A percentile compares a stretch with the other conserved stretches of the same genome.
phyloP scores from a whole-genome alignment of 768 basidiomycete species.

The Auricularia sp. region DNA sequence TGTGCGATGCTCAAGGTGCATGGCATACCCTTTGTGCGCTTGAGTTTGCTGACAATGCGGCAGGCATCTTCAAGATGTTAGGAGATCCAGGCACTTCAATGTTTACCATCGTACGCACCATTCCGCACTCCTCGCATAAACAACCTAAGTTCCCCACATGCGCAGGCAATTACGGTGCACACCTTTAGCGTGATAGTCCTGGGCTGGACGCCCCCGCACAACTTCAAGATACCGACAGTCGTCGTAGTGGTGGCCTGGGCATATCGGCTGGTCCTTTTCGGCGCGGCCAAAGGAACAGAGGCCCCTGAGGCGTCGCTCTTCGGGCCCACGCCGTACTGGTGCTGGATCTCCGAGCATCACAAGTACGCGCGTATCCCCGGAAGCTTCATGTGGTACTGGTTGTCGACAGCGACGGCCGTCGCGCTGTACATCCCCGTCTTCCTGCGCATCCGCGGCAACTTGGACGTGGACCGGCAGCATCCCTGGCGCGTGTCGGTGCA shows the following conservation, averaged over 20 bases:
- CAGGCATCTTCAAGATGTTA: conserved; percentile 18
- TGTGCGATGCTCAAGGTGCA: conserved; percentile 29
- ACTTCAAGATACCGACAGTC: conserved; percentile 15
- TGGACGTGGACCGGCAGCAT: conserved; percentile 17
- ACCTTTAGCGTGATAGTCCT: conserved; percentile 28
- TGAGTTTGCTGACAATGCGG: not conserved
- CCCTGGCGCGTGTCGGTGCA: conserved; percentile 24
- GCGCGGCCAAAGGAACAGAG: conserved; percentile 19
- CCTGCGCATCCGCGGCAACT: conserved; percentile 27
- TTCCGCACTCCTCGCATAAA: not conserved
- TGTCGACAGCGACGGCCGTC: conserved; percentile 25
- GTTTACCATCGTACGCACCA: conserved; percentile 27
- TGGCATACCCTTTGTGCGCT: not conserved
- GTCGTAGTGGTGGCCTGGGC: conserved; percentile 23
- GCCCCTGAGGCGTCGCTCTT: not conserved
- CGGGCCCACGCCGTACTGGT: conserved; percentile 9
- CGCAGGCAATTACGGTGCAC: conserved; percentile 29
- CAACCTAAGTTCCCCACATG: not conserved
- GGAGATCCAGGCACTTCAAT: conserved; percentile 34
- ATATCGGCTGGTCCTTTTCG: conserved; percentile 24
- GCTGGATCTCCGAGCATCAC: conserved; percentile 29
- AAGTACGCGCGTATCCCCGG: conserved; percentile 24
- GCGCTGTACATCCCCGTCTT: conserved; percentile 27
- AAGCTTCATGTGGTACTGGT: conserved; percentile 34
- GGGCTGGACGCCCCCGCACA: conserved; percentile 17